Base-by-base conservation (phyloP, 352 stramenopile genomes). In the Pseudoperonospora humuli region DNA sequence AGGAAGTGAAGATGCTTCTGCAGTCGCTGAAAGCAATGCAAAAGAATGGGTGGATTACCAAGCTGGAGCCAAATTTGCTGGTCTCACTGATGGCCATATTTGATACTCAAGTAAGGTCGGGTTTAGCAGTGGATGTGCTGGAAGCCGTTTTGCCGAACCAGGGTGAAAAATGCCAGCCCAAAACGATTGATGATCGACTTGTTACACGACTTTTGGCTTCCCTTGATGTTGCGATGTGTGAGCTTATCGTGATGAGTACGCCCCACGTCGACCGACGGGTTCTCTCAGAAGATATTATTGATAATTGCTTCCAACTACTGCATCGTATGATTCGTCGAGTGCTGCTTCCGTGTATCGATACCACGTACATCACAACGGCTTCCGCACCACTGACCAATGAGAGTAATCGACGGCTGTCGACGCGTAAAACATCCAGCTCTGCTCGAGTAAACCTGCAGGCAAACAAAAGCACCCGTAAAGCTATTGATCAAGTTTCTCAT, bases 201-300 rank as follows among this genome's bases (percentile, higher is more conserved):
- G 38, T 62, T 41, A 23, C 1, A 10, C 29, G 43, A 17, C 55
- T 65, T 9, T 17, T 57, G 34, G 23, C 46, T 13, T 75, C 69
- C 3, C 49, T 94, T 23, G 79, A 92, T 54, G 58, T 83, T 8
- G 75, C 61, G 0, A 81, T 86, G 33, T 89, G 72, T 26, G 68
- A 84, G 48, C 58, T 94, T 1, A 61, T 85, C 13, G 36, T 94
- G 27, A 86, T 91, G 55, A 71, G 75, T 7, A 76, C 78, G 8
- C 57, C 57, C 3, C 57, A 76, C 7, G 78, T 91, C 45, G 78
- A 94, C 15, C 63, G 78, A 9, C 54, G 78, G 24, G 43, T 85
- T 39, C 54, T 94, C 0, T 88, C 80, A 0, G 83, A 94, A 49
- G 83, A 92, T n/a, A 71, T 19, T 9, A 89, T 94, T 43, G 74